These are phyloP conservation scores for Rostrohypoxylon terebratum DNA, from an alignment of 495 filamentous ascomycete species.

Conservation along the genomic window DNA sequence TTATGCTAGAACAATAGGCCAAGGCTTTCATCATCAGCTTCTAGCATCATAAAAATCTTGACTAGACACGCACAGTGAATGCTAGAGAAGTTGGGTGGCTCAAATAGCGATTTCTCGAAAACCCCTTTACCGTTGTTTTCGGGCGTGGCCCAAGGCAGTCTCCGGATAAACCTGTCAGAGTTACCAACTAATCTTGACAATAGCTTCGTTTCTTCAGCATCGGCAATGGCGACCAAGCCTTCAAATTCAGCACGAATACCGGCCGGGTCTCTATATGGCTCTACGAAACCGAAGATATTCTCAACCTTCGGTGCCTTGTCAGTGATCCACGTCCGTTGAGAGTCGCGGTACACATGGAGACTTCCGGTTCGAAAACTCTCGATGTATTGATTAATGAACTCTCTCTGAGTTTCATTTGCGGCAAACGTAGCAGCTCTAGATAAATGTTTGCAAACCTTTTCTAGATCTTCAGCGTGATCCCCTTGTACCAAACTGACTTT, in stretches of 20 bases:
- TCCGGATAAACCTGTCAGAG: constrained; percentile 8
- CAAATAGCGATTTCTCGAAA: constrained; percentile 13
- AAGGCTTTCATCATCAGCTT: background rate
- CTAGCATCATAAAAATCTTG: background rate
- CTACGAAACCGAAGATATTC: constrained; percentile 61
- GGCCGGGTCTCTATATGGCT: constrained; percentile 62
- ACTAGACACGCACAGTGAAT: background rate
- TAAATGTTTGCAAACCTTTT: background rate
- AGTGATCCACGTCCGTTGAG: constrained; percentile 51
- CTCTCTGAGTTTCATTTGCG: background rate
- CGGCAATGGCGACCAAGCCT: constrained; percentile 58
- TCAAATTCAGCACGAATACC: constrained; percentile 62
- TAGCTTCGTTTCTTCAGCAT: constrained; percentile 53
- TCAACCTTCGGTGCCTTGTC: constrained; percentile 58
- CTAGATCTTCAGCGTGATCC: background rate
- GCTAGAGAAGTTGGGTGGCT: constrained; percentile 9
- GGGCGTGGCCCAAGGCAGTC: constrained; percentile 4
- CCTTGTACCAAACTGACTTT: background rate
- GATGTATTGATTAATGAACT: background rate
- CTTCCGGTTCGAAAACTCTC: constrained; percentile 13
- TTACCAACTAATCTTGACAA: constrained; percentile 47
- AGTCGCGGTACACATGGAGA: constrained; percentile 6
- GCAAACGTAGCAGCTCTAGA: background rate
- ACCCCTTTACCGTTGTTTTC: constrained; percentile 12
- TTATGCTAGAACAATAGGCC: constrained; percentile 50